Percentiles rank a stretch among this genome's conserved stretches.
These are phyloP conservation scores for Alternaria triticimaculans DNA, from an alignment of 2,329 filamentous ascomycete genomes.

Conservation along the genomic window DNA sequence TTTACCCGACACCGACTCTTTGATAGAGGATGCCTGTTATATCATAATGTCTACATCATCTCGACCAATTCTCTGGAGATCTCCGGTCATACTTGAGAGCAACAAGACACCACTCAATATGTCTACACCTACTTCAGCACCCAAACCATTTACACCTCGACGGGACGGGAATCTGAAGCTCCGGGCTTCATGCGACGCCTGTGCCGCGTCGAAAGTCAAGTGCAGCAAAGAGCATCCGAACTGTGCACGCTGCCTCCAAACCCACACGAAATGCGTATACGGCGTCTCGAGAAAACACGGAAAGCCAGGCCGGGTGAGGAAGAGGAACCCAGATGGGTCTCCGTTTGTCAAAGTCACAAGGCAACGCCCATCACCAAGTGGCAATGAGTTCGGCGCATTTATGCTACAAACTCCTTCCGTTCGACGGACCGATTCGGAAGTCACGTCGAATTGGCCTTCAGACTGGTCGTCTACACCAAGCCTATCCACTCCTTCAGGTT, in stretches of 20 bases:
- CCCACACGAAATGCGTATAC: slow-evolving; percentile 40
- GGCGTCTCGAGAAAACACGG: slow-evolving; percentile 46
- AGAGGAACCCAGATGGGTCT: slow-evolving; percentile 42
- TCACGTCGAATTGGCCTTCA: slow-evolving; percentile 26
- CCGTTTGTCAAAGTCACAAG: slow-evolving; percentile 39
- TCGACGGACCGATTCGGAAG: slow-evolving; percentile 24
- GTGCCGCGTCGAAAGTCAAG: slow-evolving; percentile 48
- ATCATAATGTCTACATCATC: slow-evolving; percentile 30
- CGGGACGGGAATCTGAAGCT: slow-evolving; percentile 39
- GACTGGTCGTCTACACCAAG: slow-evolving; percentile 37
- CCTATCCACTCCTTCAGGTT: slow-evolving; percentile 33
- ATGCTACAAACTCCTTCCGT: slow-evolving; percentile 29
- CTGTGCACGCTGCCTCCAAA: slow-evolving; percentile 40
- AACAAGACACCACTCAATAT: slow-evolving; percentile 17
- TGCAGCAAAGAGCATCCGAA: slow-evolving; percentile 46
- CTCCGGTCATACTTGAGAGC: slow-evolving; percentile 18
- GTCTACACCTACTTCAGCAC: slow-evolving; percentile 28
- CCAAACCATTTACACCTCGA: slow-evolving; percentile 18
- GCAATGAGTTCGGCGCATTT: slow-evolving; percentile 39
- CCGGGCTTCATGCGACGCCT: slow-evolving; percentile 46
- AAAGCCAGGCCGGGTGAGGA: slow-evolving; percentile 42
- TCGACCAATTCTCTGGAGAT: slow-evolving; percentile 31
- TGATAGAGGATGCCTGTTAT: neutral
- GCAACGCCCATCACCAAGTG: slow-evolving; percentile 38
- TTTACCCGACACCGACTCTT: slow-evolving; percentile 6